Evolutionary conservation across 306 rosid genomes (phyloP).

Genomic region (Trifolium subterraneum): DNA sequence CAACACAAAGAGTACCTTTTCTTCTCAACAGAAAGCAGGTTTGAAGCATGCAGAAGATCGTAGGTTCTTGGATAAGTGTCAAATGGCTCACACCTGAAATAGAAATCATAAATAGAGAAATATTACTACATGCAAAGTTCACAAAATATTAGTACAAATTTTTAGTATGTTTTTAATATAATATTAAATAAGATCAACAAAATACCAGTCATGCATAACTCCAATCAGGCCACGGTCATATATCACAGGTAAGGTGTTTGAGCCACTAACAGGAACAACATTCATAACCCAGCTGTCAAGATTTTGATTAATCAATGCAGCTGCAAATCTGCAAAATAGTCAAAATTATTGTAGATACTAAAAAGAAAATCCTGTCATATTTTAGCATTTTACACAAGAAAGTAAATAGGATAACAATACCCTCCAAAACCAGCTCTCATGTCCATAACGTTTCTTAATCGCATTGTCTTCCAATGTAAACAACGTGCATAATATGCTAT

Average conservation of each 20-base stretch:
- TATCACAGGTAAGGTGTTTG: constrained; percentile 55
- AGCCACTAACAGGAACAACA: constrained; percentile 4
- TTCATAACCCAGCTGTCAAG: constrained; percentile 11
- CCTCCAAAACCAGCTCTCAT: constrained; percentile 53
- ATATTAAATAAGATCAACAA: constrained; percentile 6
- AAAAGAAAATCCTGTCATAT: constrained; percentile 25
- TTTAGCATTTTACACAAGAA: constrained; percentile 1
- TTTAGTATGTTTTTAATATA: constrained; percentile 17
- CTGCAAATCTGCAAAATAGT: constrained; percentile 52
- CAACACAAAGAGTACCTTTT: constrained; percentile 65
- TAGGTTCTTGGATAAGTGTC: constrained; percentile 54
- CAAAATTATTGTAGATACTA: constrained; percentile 34
- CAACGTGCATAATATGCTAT: constrained; percentile 63
- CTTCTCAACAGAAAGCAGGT: constrained; percentile 48
- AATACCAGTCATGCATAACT: constrained; percentile 92
- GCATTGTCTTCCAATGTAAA: constrained; percentile 72
- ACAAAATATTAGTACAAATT: constrained; percentile 21
- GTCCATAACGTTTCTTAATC: constrained; percentile 90
- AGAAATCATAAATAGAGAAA: constrained; percentile 32
- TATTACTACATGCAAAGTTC: constrained; percentile 23
- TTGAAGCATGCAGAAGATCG: constrained; percentile 3
- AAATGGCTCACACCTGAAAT: constrained; percentile 92
- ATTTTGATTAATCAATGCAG: not conserved
- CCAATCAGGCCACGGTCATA: constrained; percentile 95
- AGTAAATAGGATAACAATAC: constrained; percentile 48